phyloP scores from a whole-genome alignment of 2,329 filamentous ascomycete genomes.

The Hypoxylon rubiginosum region DNA sequence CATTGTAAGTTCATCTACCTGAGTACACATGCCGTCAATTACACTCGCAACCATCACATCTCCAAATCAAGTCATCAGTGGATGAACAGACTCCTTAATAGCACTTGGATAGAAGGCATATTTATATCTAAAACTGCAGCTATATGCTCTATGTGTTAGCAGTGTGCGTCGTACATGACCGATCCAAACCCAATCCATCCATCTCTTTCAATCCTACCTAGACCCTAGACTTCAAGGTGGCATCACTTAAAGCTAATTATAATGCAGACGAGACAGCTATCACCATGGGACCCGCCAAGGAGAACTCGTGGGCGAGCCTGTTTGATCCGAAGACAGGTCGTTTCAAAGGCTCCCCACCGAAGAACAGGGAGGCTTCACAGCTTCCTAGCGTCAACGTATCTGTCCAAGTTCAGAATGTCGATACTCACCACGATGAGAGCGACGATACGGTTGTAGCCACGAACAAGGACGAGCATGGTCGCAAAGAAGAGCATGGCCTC shows the following conservation, averaged over 20 bases:
- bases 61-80: no score
- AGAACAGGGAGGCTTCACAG: background rate
- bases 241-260: background rate
- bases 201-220: background rate
- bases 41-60: no score
- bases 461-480: no score
- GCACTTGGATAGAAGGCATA: no score
- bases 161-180: background rate
- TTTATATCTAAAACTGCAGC: no score
- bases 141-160: background rate
- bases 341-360: background rate
- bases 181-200: background rate
- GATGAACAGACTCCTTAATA: no score
- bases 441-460: no score
- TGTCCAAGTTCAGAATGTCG: background rate
- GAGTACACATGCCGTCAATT: background rate
- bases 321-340: conserved; percentile 21
- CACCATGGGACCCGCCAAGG: conserved; percentile 5
- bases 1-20: background rate
- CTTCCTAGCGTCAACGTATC: background rate
- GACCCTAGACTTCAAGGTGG: background rate
- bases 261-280: background rate
- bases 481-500: no score
- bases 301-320: conserved; percentile 16
- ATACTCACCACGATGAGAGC: background rate